Conservation (phyloP, 345 rosid genomes). For the Firmiana major region DNA sequence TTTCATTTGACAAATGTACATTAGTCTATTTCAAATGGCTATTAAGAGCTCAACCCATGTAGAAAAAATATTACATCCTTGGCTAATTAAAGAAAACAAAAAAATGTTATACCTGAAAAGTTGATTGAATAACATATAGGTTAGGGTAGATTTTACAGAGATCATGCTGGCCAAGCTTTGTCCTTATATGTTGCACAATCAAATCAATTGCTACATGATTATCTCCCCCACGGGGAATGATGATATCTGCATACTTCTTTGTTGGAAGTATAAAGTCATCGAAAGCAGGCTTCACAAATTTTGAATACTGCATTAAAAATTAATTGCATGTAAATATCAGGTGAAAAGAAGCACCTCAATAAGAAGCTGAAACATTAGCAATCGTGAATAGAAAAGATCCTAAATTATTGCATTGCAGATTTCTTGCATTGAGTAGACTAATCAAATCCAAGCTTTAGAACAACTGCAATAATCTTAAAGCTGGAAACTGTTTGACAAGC, state of each 20-base stretch:
- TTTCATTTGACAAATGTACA: not conserved
- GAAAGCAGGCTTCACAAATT: slow-evolving; percentile 97
- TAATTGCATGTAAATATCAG: slow-evolving; percentile 12
- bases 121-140: slow-evolving; percentile 88
- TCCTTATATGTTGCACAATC: slow-evolving; percentile 96
- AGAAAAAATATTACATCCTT: not conserved
- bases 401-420: not conserved
- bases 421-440: not conserved
- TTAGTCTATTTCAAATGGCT: not conserved
- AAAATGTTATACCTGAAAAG: slow-evolving; percentile 72
- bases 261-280: slow-evolving; percentile 99
- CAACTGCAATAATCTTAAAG: not conserved
- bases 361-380: not conserved
- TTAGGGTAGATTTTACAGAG: slow-evolving; percentile 97
- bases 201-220: slow-evolving; percentile 97
- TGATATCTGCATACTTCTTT: slow-evolving; percentile 97
- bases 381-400: not conserved
- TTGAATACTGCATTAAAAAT: slow-evolving; percentile 81
- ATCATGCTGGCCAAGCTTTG: slow-evolving; percentile 97
- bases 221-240: slow-evolving; percentile 99
- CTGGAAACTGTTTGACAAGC: not conserved
- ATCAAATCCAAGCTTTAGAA: not conserved
- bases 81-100: not conserved
- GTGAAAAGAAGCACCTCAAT: not conserved
- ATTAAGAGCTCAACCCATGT: not conserved